A percentile compares a stretch with the other conserved stretches of the same genome.
These are phyloP conservation scores for Fistulinella prunicolor DNA, from an alignment of 768 basidiomycete genomes.

Conservation along the genomic window DNA sequence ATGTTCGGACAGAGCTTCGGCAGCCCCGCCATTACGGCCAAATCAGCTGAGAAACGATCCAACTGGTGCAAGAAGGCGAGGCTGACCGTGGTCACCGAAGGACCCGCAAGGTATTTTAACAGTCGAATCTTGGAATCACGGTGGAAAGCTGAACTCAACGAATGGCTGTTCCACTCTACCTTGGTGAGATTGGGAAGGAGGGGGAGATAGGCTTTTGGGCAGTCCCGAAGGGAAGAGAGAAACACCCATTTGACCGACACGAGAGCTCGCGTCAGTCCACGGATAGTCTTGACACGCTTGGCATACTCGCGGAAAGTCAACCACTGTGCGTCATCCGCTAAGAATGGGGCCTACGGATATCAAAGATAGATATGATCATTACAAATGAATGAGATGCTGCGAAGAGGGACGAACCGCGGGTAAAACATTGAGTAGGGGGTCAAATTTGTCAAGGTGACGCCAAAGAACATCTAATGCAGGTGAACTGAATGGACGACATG, in stretches of 20 bases:
- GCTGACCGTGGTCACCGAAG: constrained; percentile 10
- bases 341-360: background rate
- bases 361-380: background rate
- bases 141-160: background rate
- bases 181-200: constrained; percentile 21
- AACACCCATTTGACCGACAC: background rate
- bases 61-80: constrained; percentile 13
- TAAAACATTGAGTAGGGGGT: constrained; percentile 8
- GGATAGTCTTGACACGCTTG: constrained; percentile 18
- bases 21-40: constrained; percentile 12
- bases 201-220: constrained; percentile 9
- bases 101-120: constrained; percentile 12
- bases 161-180: constrained; percentile 15
- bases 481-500: no score
- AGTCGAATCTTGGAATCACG: constrained; percentile 13
- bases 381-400: background rate
- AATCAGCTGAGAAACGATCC: constrained; percentile 9
- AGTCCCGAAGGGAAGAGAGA: constrained; percentile 3
- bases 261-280: background rate
- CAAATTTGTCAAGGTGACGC: constrained; percentile 8
- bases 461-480: no score
- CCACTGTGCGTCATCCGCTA: constrained; percentile 16
- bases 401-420: background rate
- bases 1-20: constrained; percentile 19
- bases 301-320: constrained; percentile 22